Base-by-base conservation (phyloP, 768 basidiomycete genomes). In the Kwoniella dendrophila region DNA sequence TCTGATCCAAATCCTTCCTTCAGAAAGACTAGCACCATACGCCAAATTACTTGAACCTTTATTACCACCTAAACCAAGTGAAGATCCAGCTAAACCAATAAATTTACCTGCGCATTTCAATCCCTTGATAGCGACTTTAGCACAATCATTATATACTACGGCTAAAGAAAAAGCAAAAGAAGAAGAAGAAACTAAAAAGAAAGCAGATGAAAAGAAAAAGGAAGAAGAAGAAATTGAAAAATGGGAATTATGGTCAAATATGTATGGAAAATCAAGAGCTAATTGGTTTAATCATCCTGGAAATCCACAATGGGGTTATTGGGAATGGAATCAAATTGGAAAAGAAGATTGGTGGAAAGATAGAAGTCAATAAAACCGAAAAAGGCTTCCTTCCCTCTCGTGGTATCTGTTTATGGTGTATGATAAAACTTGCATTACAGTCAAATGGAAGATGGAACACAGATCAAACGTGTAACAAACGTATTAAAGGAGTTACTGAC, bases 211-310 rank as follows among this genome's bases (percentile, higher is more conserved):
- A n/a, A 55, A 54, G 34, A 55, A 48, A 44, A 62, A 54, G 33
- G 33, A 55, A 26, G 52, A 47, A 22, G 60, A 62, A 16, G 47
- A 62, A 20, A 47, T 50, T n/a, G 32, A 54, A 8, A 54, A 52
- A 38, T 60, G 59, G 59, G 49, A 60, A 33, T 26, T 51, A 29
- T 60, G 59, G 59, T 51, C 29, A 32, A 24, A 60, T 43, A 14
- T 43, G 3, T 60, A 60, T 45, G 59, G 59, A 12, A 60, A 43
- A 32, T 43, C 38, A 7, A 51, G 49, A 24, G 45, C 59, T 0
- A 41, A 60, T 44, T 60, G 59, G 59, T 38, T n/a, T 18, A 27
- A 11, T 1, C 27, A 6, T 11, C 59, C 48, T 14, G 47, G 36
- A 2, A 50, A 50, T 49, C 48, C 48, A 4, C 49, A 50, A 12